phyloP scores from a whole-genome alignment of 1,284 basidiomycete species.

The Ceratobasidium sp. region DNA sequence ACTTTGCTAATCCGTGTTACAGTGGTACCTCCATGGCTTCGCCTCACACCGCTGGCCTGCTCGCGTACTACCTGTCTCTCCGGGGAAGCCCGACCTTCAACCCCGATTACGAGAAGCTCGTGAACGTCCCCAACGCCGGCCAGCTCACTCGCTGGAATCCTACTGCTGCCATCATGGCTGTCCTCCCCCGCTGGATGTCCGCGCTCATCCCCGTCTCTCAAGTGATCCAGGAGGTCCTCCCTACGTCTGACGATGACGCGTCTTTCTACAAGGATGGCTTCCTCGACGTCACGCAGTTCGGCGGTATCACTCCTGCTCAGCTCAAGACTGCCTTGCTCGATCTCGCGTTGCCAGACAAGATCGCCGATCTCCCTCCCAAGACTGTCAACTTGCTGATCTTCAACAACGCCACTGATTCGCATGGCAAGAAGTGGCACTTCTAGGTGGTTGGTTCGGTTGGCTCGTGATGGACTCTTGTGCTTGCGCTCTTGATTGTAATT shows the following conservation, averaged over 20 bases:
- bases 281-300: conserved; percentile 42
- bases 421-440: conserved; percentile 10
- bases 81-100: conserved; percentile 75
- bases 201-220: conserved; percentile 52
- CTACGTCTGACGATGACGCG: conserved; percentile 52
- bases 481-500: no score
- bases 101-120: conserved; percentile 57
- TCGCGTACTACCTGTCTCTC: conserved; percentile 88
- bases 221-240: conserved; percentile 50
- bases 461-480: no score
- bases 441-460: neutral
- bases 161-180: conserved; percentile 59
- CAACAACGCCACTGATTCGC: conserved; percentile 80
- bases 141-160: conserved; percentile 51
- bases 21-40: conserved; percentile 70
- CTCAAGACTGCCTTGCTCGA: conserved; percentile 81
- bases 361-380: conserved; percentile 66
- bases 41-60: conserved; percentile 75
- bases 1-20: neutral
- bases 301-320: conserved; percentile 69
- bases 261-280: conserved; percentile 51
- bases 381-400: conserved; percentile 82
- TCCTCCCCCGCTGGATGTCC: conserved; percentile 50
- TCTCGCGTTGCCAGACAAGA: conserved; percentile 69
- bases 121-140: conserved; percentile 38